A percentile compares a stretch with the other conserved stretches of the same genome.
These are phyloP conservation scores for Penicillium sp. DNA, from an alignment of 2,329 filamentous ascomycete genomes.

Conservation along the genomic window DNA sequence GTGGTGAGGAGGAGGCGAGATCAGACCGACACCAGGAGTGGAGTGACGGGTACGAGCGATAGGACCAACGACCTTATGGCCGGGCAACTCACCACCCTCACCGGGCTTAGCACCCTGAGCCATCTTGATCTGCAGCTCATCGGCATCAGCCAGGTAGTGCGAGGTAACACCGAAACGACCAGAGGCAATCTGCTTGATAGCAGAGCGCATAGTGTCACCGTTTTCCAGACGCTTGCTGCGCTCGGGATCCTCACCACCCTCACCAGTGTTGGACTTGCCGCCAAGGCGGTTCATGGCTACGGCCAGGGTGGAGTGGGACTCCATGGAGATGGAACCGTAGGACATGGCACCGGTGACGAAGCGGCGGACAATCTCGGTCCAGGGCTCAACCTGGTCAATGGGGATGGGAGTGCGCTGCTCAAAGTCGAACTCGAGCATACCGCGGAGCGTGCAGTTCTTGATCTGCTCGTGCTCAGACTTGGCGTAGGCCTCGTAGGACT, in stretches of 20 bases:
- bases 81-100: conserved; percentile 95
- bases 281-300: conserved; percentile 97
- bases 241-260: conserved; percentile 95
- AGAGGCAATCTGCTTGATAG: conserved; percentile 96
- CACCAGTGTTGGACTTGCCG: conserved; percentile 96
- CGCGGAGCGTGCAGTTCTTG: conserved; percentile 93
- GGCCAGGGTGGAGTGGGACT: conserved; percentile 93
- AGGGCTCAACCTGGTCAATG: conserved; percentile 96
- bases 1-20: conserved; percentile 94
- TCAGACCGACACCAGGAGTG: conserved; percentile 92
- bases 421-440: conserved; percentile 94
- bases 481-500: conserved; percentile 97
- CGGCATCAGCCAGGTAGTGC: conserved; percentile 90
- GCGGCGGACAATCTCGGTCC: conserved; percentile 95
- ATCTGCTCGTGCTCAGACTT: conserved; percentile 93
- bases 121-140: conserved; percentile 99
- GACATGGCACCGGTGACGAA: conserved; percentile 99
- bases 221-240: conserved; percentile 85
- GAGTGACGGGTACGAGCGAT: conserved; percentile 96
- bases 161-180: conserved; percentile 96
- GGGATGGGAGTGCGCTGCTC: conserved; percentile 83
- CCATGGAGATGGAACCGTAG: conserved; percentile 98
- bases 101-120: conserved; percentile 97
- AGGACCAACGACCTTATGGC: conserved; percentile 93
- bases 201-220: conserved; percentile 94